Percentiles rank a stretch among this genome's conserved stretches.
Conservation (phyloP, 225 moss, liverwort and hornwort species). For the Climacium dendroides region DNA sequence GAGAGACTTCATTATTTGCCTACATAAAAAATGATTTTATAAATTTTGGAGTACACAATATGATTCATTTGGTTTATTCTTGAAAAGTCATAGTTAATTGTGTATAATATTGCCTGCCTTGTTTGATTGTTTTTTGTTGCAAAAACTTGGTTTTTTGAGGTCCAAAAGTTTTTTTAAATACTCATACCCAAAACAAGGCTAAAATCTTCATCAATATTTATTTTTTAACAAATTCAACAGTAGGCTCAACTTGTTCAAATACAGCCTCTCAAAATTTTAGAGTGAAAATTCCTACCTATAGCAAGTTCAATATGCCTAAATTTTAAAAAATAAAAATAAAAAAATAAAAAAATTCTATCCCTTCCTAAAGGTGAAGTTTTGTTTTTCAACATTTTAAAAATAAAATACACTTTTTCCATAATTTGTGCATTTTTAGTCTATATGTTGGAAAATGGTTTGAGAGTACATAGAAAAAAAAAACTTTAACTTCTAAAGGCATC, state of each 20-base stretch:
- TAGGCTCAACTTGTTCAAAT: not conserved
- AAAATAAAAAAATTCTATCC: not conserved
- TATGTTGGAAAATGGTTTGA: no score
- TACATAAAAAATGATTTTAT: no score
- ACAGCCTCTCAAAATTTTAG: not conserved
- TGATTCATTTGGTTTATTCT: no score
- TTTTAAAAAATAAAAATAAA: not conserved
- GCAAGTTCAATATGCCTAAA: not conserved
- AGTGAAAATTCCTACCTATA: not conserved
- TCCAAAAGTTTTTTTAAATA: not conserved
- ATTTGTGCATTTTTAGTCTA: no score
- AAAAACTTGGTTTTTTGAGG: no score
- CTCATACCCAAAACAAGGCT: not conserved
- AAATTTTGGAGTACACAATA: no score
- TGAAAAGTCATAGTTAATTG: no score
- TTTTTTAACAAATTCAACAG: not conserved
- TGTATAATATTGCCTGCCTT: no score
- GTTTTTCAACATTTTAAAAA: not conserved
- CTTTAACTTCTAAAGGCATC: no score
- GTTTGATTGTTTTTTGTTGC: no score
- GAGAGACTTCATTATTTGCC: no score
- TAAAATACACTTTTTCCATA: accelerated
- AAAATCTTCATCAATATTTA: not conserved
- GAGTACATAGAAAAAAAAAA: no score
- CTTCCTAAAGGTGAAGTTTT: not conserved